A percentile compares a stretch with the other conserved stretches of the same genome.
phyloP scores from a whole-genome alignment of 1,284 basidiomycete species.

The Papiliotrema nemorosa region DNA sequence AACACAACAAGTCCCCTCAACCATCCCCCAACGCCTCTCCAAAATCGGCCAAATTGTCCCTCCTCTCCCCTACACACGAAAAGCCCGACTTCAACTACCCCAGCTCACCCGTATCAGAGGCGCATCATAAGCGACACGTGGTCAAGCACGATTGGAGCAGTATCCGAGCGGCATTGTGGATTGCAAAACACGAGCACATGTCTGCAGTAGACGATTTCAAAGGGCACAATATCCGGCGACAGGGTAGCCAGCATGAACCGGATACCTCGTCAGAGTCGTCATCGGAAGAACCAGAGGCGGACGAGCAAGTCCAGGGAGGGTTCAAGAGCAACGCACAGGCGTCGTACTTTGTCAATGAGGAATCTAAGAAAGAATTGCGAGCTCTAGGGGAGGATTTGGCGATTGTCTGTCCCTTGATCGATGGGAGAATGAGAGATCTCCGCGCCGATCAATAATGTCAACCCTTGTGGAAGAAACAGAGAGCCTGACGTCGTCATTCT shows the following conservation, averaged over 20 bases:
- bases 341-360: conserved; percentile 26
- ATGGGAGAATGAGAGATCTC: conserved; percentile 67
- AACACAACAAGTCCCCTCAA: conserved; percentile 7
- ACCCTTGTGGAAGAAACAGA: too few relatives aligned
- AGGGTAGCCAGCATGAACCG: neutral
- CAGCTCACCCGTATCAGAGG: conserved; percentile 1
- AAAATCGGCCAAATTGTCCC: neutral
- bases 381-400: conserved; percentile 4
- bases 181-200: conserved; percentile 71
- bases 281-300: neutral
- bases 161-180: conserved; percentile 60
- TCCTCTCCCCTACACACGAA: conserved; percentile 3
- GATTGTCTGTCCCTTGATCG: conserved; percentile 63
- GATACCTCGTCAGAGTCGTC: neutral
- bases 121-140: conserved; percentile 47
- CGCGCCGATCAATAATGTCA: too few relatives aligned
- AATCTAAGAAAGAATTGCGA: conserved; percentile 29
- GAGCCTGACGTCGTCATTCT: too few relatives aligned
- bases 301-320: neutral
- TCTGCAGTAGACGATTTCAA: conserved; percentile 63
- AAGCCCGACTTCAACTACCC: neutral
- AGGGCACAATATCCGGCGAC: conserved; percentile 10
- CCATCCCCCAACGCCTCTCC: conserved; percentile 20
- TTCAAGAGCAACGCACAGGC: conserved; percentile 2
- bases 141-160: conserved; percentile 51